Percentiles rank a stretch among this genome's conserved stretches.
Conservation (phyloP, 1,284 basidiomycete species). For the Sporisorium graminicola region DNA sequence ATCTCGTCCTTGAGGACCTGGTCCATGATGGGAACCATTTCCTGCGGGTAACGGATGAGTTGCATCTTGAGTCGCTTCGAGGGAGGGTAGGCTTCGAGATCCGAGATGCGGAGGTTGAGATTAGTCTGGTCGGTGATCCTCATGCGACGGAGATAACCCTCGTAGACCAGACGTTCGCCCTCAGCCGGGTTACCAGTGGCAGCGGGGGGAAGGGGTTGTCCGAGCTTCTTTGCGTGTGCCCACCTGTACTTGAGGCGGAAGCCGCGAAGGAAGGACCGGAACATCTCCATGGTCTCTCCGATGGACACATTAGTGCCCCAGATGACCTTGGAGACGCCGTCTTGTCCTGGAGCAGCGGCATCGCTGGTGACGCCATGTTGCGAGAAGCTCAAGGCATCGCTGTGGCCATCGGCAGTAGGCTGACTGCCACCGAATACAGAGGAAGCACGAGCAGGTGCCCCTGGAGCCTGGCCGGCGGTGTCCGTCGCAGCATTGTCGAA, state of each 20-base stretch:
- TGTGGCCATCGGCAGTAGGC: conserved; percentile 74
- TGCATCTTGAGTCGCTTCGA: conserved; percentile 78
- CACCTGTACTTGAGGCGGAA: conserved; percentile 95
- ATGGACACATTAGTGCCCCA: conserved; percentile 97
- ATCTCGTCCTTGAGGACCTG: conserved; percentile 85
- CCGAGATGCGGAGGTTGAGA: conserved; percentile 89
- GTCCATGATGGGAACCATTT: conserved; percentile 96
- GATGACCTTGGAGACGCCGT: conserved; percentile 83
- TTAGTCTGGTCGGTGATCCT: conserved; percentile 86
- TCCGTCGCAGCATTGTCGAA: conserved; percentile 19
- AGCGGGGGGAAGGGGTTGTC: conserved; percentile 70
- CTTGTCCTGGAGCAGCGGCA: conserved; percentile 38
- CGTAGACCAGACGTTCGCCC: conserved; percentile 75
- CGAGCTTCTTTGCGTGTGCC: conserved; percentile 79
- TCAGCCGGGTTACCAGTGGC: conserved; percentile 50
- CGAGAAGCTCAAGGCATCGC: conserved; percentile 74
- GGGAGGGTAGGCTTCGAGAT: conserved; percentile 88
- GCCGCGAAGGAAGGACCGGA: conserved; percentile 87
- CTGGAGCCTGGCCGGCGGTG: conserved; percentile 15
- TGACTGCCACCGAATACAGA: conserved; percentile 82
- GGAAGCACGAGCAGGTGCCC: conserved; percentile 73
- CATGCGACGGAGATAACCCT: conserved; percentile 86
- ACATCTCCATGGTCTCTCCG: conserved; percentile 88
- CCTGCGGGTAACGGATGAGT: conserved; percentile 91
- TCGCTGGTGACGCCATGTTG: conserved; percentile 54